Evolutionary conservation across 2,329 filamentous ascomycete species (phyloP).

Genomic region (Daldinia eschscholtzii): DNA sequence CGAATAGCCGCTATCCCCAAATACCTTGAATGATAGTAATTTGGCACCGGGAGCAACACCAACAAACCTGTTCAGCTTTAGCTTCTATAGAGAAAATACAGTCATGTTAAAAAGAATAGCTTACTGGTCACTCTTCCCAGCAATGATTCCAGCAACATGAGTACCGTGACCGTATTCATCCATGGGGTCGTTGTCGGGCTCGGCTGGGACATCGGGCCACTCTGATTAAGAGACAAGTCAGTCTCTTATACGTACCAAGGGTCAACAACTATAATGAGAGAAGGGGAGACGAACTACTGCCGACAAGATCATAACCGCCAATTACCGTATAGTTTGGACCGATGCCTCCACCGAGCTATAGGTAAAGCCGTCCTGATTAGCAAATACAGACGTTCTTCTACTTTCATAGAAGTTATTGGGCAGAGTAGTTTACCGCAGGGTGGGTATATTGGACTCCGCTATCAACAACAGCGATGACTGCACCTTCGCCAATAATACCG

Average conservation of each 20-base stretch:
- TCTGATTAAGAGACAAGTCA: neutral
- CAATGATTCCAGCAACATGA: slow-evolving; percentile 42
- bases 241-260: neutral
- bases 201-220: slow-evolving; percentile 4
- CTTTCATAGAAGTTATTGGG: neutral
- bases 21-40: slow-evolving; percentile 45
- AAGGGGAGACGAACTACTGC: slow-evolving; percentile 31
- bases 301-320: slow-evolving; percentile 46
- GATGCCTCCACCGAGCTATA: slow-evolving; percentile 45
- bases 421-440: slow-evolving; percentile 36
- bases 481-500: slow-evolving; percentile 47
- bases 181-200: slow-evolving; percentile 1
- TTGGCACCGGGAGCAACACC: slow-evolving; percentile 47
- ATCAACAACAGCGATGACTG: slow-evolving; percentile 45
- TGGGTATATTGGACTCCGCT: slow-evolving; percentile 47
- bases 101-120: neutral
- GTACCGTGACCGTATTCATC: slow-evolving; percentile 13
- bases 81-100: slow-evolving; percentile 9
- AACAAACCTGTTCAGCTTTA: slow-evolving; percentile 37
- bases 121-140: slow-evolving; percentile 1
- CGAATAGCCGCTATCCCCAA: slow-evolving; percentile 39
- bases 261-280: slow-evolving; percentile 33
- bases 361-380: neutral
- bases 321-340: slow-evolving; percentile 45
- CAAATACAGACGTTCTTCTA: neutral